These are phyloP conservation scores for Coffea eugenioides DNA, from an alignment of 257 asterid species.

Conservation along the genomic window DNA sequence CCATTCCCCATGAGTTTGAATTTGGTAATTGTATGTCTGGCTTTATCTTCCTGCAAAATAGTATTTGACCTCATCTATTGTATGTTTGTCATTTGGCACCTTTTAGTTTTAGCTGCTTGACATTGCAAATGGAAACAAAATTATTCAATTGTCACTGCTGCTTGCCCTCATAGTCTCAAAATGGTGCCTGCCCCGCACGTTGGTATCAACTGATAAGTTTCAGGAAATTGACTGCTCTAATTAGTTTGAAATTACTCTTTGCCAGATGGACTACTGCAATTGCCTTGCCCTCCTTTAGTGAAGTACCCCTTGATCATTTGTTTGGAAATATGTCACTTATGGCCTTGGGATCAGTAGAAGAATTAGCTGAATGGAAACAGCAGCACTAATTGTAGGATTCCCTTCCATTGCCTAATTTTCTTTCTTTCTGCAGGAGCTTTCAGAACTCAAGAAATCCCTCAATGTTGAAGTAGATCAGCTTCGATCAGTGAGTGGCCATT, in stretches of 20 bases:
- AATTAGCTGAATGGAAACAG: not conserved
- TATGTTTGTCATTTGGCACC: not conserved
- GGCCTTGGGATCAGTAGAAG: not conserved
- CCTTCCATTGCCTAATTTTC: too few species aligned
- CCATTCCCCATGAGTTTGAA: not conserved
- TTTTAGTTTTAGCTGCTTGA: not conserved
- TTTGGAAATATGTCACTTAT: not conserved
- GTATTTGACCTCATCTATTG: not conserved
- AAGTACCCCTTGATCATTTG: not conserved
- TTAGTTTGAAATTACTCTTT: not conserved
- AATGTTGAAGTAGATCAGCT: conserved; percentile 86
- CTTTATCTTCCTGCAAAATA: not conserved
- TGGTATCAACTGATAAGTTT: not conserved
- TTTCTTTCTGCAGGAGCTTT: conserved; percentile 61
- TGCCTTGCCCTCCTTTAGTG: not conserved
- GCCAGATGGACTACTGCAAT: not conserved
- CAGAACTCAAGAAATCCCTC: conserved; percentile 67
- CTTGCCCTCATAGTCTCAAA: not conserved
- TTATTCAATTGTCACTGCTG: not conserved
- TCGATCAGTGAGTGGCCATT: conserved; percentile 59
- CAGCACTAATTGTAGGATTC: not conserved
- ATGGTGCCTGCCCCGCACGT: not conserved
- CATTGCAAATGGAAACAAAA: not conserved
- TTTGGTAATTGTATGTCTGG: not conserved
- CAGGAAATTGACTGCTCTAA: not conserved